A percentile compares a stretch with the other conserved stretches of the same genome.
Evolutionary conservation across 1,284 basidiomycete genomes (phyloP).

Genomic region (Rhodotorula sp.): DNA sequence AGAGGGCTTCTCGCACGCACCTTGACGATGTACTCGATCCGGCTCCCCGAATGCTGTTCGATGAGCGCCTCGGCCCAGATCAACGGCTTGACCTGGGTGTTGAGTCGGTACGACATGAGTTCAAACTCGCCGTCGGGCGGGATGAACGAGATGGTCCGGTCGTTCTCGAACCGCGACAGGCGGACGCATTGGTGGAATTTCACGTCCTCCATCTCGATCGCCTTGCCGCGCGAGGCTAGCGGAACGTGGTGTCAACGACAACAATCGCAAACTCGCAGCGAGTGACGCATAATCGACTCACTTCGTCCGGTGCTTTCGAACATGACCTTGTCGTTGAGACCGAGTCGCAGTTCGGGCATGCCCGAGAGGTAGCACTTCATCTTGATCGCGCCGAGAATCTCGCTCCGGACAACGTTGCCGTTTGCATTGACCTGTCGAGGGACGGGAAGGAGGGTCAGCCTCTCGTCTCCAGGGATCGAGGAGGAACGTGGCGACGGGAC

Average conservation of each 20-base stretch:
- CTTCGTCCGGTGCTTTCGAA: constrained; percentile 95
- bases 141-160: constrained; percentile 98
- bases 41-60: constrained; percentile 86
- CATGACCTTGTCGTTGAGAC: constrained; percentile 99
- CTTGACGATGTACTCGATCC: constrained; percentile 98
- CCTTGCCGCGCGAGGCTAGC: constrained; percentile 86
- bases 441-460: neutral
- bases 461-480: neutral
- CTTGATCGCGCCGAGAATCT: constrained; percentile 96
- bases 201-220: constrained; percentile 99
- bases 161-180: constrained; percentile 98
- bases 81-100: constrained; percentile 93
- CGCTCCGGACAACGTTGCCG: constrained; percentile 94
- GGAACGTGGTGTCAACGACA: neutral
- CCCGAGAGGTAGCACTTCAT: constrained; percentile 99
- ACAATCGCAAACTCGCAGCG: too few relatives aligned
- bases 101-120: constrained; percentile 94
- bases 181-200: constrained; percentile 99
- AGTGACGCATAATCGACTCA: constrained; percentile 52
- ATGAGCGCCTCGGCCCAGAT: constrained; percentile 98
- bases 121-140: constrained; percentile 99
- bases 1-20: constrained; percentile 22
- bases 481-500: constrained; percentile 44
- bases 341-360: constrained; percentile 95
- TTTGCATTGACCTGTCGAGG: constrained; percentile 79